A percentile compares a stretch with the other conserved stretches of the same genome.
Conservation (phyloP, 768 basidiomycete species). For the Leccinum uliginosum region DNA sequence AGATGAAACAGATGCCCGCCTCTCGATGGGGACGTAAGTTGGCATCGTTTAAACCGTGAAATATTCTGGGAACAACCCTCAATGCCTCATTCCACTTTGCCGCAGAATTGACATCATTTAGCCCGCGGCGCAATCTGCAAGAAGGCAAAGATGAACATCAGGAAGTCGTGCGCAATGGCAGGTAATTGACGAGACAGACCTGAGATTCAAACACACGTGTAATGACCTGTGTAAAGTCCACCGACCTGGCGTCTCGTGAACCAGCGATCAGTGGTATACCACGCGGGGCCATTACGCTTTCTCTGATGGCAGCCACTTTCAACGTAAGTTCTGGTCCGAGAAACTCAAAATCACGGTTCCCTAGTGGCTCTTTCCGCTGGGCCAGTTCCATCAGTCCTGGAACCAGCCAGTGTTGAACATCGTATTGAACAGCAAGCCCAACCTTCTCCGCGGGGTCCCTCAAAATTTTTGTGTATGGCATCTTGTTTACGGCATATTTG, state of each 20-base stretch:
- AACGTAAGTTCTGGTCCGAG: slow-evolving; percentile 16
- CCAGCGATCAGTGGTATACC: neutral
- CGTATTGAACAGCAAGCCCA: slow-evolving; percentile 26
- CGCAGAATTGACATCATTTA: neutral
- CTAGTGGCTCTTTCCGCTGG: slow-evolving; percentile 15
- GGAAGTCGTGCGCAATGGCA: neutral
- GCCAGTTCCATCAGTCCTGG: slow-evolving; percentile 24
- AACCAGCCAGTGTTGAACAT: slow-evolving; percentile 33
- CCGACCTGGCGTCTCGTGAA: neutral
- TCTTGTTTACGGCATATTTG: slow-evolving; percentile 24
- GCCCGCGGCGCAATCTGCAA: neutral
- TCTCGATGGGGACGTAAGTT: neutral
- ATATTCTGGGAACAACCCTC: neutral
- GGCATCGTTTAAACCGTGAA: neutral
- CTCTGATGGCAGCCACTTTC: slow-evolving; percentile 21
- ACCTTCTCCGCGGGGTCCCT: slow-evolving; percentile 26
- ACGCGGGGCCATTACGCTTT: slow-evolving; percentile 3
- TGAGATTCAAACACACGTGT: slow-evolving; percentile 3
- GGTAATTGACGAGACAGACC: neutral
- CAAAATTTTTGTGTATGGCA: slow-evolving; percentile 16
- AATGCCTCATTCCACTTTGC: neutral
- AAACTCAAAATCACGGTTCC: slow-evolving; percentile 8
- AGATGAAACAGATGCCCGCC: neutral
- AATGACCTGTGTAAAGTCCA: slow-evolving; percentile 17
- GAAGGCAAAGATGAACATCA: neutral